phyloP scores from a whole-genome alignment of 2,329 filamentous ascomycete genomes.

The Scedosporium minutisporum region DNA sequence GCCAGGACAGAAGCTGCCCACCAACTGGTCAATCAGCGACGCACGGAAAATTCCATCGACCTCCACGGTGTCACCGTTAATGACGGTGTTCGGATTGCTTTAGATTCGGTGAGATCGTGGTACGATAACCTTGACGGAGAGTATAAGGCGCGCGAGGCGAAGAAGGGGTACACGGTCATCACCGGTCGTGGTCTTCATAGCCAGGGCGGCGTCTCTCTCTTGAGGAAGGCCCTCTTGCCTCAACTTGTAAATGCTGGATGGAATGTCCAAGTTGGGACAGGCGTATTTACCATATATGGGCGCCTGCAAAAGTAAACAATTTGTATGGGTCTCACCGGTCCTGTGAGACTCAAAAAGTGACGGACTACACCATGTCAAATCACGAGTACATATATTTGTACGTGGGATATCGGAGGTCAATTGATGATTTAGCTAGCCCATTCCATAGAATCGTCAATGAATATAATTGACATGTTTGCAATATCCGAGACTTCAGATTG shows the following conservation, averaged over 20 bases:
- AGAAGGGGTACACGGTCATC: conserved; percentile 60
- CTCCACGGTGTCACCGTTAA: conserved; percentile 75
- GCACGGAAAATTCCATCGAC: conserved; percentile 53
- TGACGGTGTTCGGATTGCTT: conserved; percentile 72
- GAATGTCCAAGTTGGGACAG: conserved; percentile 65
- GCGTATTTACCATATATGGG: conserved; percentile 53
- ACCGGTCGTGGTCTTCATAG: conserved; percentile 77
- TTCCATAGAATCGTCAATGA: too few species aligned
- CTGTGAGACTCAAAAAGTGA: too few species aligned
- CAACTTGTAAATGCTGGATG: conserved; percentile 71
- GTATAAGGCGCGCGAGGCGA: not conserved
- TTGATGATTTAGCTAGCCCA: too few species aligned
- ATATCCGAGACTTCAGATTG: too few species aligned
- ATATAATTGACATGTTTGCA: too few species aligned
- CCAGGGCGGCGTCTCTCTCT: conserved; percentile 60
- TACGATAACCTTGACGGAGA: conserved; percentile 31
- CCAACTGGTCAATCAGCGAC: conserved; percentile 57
- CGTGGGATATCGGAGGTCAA: too few species aligned
- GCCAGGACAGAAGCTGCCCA: conserved; percentile 46
- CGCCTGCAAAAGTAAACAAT: not conserved
- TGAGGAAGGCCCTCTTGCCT: conserved; percentile 72
- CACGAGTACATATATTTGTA: too few species aligned
- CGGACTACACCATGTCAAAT: too few species aligned
- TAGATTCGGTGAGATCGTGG: conserved; percentile 59
- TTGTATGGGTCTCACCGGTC: not conserved